A percentile compares a stretch with the other conserved stretches of the same genome.
phyloP scores from a whole-genome alignment of 2,329 filamentous ascomycete species.

The Nothophaeocryptopus gaeumannii region DNA sequence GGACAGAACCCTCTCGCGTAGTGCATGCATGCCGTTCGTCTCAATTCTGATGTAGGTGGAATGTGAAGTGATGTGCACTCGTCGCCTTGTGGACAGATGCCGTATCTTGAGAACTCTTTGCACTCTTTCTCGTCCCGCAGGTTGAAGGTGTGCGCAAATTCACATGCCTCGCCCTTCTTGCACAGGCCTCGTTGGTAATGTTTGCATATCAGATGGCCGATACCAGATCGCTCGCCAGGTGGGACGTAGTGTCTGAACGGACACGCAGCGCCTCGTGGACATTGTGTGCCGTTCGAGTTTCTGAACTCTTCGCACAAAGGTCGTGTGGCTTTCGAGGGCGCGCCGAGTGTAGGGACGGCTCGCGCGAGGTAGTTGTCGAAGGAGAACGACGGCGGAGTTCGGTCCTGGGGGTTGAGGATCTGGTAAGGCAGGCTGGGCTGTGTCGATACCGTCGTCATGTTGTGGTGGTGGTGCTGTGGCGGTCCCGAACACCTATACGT shows the following conservation, averaged over 20 bases:
- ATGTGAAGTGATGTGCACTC: conserved; percentile 62
- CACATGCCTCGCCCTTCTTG: conserved; percentile 95
- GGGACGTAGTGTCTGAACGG: conserved; percentile 72
- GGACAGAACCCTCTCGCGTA: conserved; percentile 96
- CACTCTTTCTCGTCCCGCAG: conserved; percentile 97
- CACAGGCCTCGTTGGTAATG: conserved; percentile 96
- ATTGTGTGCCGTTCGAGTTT: conserved; percentile 72
- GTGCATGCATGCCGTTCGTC: conserved; percentile 68
- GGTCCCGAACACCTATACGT: background rate
- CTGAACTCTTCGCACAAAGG: conserved; percentile 84
- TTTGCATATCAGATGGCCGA: conserved; percentile 79
- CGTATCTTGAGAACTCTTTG: conserved; percentile 90
- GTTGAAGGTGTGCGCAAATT: conserved; percentile 98
- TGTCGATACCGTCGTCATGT: conserved; percentile 26
- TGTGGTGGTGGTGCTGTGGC: conserved; percentile 9
- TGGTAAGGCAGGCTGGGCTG: conserved; percentile 26
- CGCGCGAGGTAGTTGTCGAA: conserved; percentile 35
- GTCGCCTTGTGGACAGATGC: conserved; percentile 94
- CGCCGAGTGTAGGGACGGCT: conserved; percentile 32
- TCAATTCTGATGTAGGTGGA: conserved; percentile 64
- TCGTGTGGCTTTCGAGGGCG: conserved; percentile 36
- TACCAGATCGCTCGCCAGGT: conserved; percentile 41
- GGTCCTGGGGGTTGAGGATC: conserved; percentile 32
- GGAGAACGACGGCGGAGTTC: conserved; percentile 31
- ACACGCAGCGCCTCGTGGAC: conserved; percentile 78